Evolutionary conservation across 2,329 filamentous ascomycete species (phyloP).

Genomic region (Rosellinia necatrix): DNA sequence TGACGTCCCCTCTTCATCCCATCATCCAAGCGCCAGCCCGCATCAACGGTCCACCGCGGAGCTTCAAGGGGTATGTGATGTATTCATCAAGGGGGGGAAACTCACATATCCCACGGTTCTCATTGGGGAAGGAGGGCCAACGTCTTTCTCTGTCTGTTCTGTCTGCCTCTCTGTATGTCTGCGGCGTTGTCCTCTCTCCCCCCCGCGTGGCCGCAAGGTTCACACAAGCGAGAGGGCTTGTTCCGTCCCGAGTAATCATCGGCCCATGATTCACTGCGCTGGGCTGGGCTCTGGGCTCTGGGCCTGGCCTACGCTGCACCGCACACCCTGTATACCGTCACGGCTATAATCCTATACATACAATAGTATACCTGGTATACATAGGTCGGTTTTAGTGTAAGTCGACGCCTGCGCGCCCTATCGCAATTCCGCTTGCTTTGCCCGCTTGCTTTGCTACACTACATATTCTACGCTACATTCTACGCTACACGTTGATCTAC

Average conservation of each 20-base stretch:
- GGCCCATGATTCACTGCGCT: slow-evolving; percentile 18
- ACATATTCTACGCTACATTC: no score
- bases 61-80: not conserved
- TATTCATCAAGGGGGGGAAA: not conserved
- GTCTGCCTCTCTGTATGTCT: no score
- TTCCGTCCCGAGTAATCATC: slow-evolving; percentile 20
- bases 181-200: no score
- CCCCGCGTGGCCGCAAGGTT: slow-evolving; percentile 23
- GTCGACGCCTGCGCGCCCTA: no score
- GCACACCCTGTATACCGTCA: no score
- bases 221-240: slow-evolving; percentile 13
- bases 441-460: no score
- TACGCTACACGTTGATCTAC: not conserved
- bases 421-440: no score
- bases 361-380: not conserved
- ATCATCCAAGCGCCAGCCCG: slow-evolving; percentile 27
- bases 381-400: no score
- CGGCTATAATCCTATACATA: not conserved
- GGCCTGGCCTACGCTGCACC: no score
- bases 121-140: slow-evolving; percentile 23
- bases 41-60: slow-evolving; percentile 28
- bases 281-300: no score
- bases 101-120: slow-evolving; percentile 20
- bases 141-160: not conserved
- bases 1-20: slow-evolving; percentile 4